Evolutionary conservation across 2,329 filamentous ascomycete species (phyloP), one percentile per base, ranked within the genome.

Genomic region (Pseudogymnoascus sp.): DNA sequence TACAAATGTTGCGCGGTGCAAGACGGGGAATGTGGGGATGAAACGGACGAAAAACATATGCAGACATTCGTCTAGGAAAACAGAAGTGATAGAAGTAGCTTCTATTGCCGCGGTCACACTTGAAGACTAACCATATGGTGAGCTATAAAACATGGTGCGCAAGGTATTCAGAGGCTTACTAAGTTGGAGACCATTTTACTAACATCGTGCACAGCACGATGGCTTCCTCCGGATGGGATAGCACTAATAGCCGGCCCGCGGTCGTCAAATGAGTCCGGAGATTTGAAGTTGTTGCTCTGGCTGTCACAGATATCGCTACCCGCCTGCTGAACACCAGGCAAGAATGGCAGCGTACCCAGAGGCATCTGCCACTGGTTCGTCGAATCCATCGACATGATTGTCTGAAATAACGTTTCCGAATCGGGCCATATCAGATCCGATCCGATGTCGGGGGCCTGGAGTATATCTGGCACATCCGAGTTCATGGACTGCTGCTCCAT

Each of bases 1-100:
- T 1, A 78, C 72, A 25, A 79, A 79, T 0, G 77, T 79, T 34
- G 76, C 73, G 64, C 75, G 71, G 68, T 79, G 77, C 14, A 79
- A 66, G n/a, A 79, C 71, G 4, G 77, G 77, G 62, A 79, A 79
- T 1, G 76, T 78, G 2, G 77, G 77, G 25, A 78, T 78, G 63
- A 79, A 78, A 14, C 76, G 73, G 12, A 73, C 72, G 62, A 79
- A 79, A 68, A 79, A 79, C 76, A 79, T 78, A 63, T 79, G 77
- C 14, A 79, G 67, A 65, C 77, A 78, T 65, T 77, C 76, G 62
- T 79, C 77, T 6, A 79, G 69, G 38, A 79, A 79, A 18, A 78
- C 75, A 0, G 77, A 79, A 18, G 75, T 79, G 16, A 79, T 74
- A 1, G 75, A 77, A 1, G 72, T 77, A 18, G 75, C 72, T 65